phyloP scores from a whole-genome alignment of 495 filamentous ascomycete species.

The Achaetomiella virescens region DNA sequence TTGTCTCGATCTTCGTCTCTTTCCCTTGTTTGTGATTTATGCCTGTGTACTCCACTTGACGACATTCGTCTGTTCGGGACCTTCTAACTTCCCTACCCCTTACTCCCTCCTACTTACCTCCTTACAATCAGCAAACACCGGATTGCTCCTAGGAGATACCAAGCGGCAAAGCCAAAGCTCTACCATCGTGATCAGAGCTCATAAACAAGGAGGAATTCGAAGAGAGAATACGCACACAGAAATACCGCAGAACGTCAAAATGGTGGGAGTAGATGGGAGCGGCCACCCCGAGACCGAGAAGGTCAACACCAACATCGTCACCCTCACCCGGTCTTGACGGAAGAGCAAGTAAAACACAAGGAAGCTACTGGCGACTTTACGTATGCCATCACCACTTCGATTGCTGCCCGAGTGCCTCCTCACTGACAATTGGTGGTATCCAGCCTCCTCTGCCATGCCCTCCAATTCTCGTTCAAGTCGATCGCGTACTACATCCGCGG shows the following conservation, averaged over 20 bases:
- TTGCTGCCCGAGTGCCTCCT: background rate
- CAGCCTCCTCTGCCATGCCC: slow-evolving; percentile 90
- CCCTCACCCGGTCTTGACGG: slow-evolving; percentile 89
- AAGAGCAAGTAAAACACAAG: slow-evolving; percentile 87
- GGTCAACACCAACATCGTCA: slow-evolving; percentile 93
- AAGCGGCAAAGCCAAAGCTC: background rate
- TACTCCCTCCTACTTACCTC: background rate
- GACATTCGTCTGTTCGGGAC: background rate
- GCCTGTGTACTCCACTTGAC: slow-evolving; percentile 1
- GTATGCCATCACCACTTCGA: slow-evolving; percentile 44
- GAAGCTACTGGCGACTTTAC: slow-evolving; percentile 98
- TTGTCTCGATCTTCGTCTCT: background rate
- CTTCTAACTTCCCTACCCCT: background rate
- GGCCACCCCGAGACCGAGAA: slow-evolving; percentile 50
- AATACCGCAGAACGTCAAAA: slow-evolving; percentile 8
- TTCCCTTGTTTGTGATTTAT: background rate
- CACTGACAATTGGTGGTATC: background rate
- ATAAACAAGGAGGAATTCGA: too few relatives aligned
- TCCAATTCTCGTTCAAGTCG: slow-evolving; percentile 98
- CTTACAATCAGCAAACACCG: background rate
- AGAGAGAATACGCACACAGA: background rate
- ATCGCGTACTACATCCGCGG: slow-evolving; percentile 98
- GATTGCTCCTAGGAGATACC: background rate
- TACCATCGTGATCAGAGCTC: background rate
- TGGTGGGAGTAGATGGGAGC: slow-evolving; percentile 32